A percentile compares a stretch with the other conserved stretches of the same genome.
phyloP scores from a whole-genome alignment of 352 stramenopile species.

The Chrysophaeum taylorii region DNA sequence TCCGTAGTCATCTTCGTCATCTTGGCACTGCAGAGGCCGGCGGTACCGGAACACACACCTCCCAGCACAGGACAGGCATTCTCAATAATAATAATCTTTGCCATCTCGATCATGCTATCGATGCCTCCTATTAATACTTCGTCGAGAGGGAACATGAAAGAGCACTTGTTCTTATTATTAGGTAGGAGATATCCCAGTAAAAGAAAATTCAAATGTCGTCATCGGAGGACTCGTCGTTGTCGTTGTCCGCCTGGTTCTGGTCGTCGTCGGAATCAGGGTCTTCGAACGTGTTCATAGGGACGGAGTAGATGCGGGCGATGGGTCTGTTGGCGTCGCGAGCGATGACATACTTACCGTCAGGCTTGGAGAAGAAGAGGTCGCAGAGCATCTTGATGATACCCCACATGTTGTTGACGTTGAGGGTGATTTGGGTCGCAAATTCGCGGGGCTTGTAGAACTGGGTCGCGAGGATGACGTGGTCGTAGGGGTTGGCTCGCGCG shows the following conservation, averaged over 20 bases:
- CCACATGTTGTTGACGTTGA: constrained; percentile 97
- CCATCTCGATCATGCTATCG: too few relatives aligned
- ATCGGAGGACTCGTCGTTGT: not conserved
- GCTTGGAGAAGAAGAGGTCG: constrained; percentile 79
- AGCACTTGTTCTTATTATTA: too few relatives aligned
- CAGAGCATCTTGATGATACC: constrained; percentile 83
- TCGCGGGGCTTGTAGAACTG: constrained; percentile 91
- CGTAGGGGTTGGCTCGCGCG: constrained; percentile 83
- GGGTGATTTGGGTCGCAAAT: constrained; percentile 91
- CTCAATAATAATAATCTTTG: too few relatives aligned
- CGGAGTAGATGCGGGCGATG: constrained; percentile 86
- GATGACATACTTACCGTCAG: constrained; percentile 95
- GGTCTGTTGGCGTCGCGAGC: constrained; percentile 96
- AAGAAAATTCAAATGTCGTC: too few relatives aligned
- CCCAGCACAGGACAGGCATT: too few relatives aligned
- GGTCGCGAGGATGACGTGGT: constrained; percentile 85
- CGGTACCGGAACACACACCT: too few relatives aligned
- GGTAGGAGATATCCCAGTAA: too few relatives aligned
- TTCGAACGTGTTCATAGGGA: constrained; percentile 88
- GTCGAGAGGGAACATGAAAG: too few relatives aligned
- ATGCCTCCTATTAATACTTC: too few relatives aligned
- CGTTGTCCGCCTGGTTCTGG: constrained; percentile 26
- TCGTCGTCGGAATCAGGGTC: constrained; percentile 70
- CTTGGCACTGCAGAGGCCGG: too few relatives aligned
- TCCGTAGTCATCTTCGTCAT: too few relatives aligned